Percentiles rank a stretch among this genome's conserved stretches.
phyloP scores from a whole-genome alignment of 2,329 filamentous ascomycete genomes.

The Ustulina deusta region DNA sequence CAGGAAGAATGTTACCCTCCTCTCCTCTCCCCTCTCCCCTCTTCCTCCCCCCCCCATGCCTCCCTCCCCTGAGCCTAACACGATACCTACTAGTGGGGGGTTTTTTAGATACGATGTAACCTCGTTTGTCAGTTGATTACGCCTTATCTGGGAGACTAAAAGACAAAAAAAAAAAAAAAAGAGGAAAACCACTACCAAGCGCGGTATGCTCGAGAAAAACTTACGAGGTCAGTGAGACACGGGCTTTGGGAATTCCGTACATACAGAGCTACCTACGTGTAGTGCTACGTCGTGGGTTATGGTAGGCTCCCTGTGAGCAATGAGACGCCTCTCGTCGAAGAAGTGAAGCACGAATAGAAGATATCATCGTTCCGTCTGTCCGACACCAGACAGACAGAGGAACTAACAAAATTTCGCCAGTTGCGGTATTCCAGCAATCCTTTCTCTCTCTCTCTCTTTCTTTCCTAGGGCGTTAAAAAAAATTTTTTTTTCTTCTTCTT shows the following conservation, averaged over 20 bases:
- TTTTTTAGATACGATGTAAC: conserved; percentile 16
- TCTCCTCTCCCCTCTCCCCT: background rate
- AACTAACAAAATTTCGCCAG: background rate
- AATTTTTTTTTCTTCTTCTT: background rate
- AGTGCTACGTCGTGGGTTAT: background rate
- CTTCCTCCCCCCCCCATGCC: background rate
- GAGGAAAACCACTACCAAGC: conserved; percentile 9
- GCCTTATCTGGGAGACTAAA: conserved; percentile 13
- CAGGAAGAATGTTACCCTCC: background rate
- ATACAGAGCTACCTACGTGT: background rate
- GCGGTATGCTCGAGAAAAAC: conserved; percentile 25
- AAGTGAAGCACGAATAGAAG: background rate
- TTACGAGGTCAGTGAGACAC: too few relatives aligned
- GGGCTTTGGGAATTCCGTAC: background rate
- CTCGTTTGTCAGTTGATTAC: background rate
- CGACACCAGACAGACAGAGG: conserved; percentile 8
- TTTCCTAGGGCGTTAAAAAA: too few relatives aligned
- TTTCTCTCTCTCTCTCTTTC: too few relatives aligned
- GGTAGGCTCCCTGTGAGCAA: background rate
- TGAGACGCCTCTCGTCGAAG: conserved; percentile 5
- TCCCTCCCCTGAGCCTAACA: background rate
- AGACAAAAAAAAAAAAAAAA: conserved; percentile 1
- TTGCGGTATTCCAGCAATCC: background rate
- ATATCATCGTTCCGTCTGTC: conserved; percentile 6
- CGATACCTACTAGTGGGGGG: conserved; percentile 3